These are phyloP conservation scores for Sclerotinia trifoliorum DNA, from an alignment of 2,329 filamentous ascomycete species.

Conservation along the genomic window DNA sequence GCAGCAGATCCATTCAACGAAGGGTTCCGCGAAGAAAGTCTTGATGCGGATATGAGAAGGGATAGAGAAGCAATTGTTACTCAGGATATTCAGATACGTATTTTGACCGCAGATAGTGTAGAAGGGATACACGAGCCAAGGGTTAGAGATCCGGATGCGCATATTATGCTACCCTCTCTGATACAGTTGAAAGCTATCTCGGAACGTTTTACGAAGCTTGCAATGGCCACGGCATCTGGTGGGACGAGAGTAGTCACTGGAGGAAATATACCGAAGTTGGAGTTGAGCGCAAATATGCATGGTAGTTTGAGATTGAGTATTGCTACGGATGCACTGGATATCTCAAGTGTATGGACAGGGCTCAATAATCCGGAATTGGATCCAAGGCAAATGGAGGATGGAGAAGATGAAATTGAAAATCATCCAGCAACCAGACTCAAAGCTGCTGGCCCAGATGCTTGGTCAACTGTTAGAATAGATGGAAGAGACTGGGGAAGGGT, in stretches of 20 bases:
- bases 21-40: conserved; percentile 48
- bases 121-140: conserved; percentile 91
- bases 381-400: conserved; percentile 66
- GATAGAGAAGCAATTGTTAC: conserved; percentile 90
- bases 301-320: conserved; percentile 79
- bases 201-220: conserved; percentile 90
- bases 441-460: conserved; percentile 73
- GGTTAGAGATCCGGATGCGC: conserved; percentile 87
- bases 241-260: conserved; percentile 29
- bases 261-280: conserved; percentile 62
- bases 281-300: conserved; percentile 92
- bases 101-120: conserved; percentile 79
- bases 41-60: conserved; percentile 58
- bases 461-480: conserved; percentile 88
- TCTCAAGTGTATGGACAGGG: conserved; percentile 81
- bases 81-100: conserved; percentile 92
- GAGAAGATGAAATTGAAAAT: conserved; percentile 65
- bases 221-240: conserved; percentile 47
- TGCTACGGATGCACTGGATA: conserved; percentile 77
- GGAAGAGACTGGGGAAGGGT: conserved; percentile 92
- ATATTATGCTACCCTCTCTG: conserved; percentile 85
- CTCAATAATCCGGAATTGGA: conserved; percentile 87
- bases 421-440: conserved; percentile 81
- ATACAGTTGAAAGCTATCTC: conserved; percentile 90
- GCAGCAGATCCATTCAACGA: conserved; percentile 48